Evolutionary conservation across 2,329 filamentous ascomycete species (phyloP), one percentile per base, ranked within the genome.

Genomic region (Colletotrichum sublineola): DNA sequence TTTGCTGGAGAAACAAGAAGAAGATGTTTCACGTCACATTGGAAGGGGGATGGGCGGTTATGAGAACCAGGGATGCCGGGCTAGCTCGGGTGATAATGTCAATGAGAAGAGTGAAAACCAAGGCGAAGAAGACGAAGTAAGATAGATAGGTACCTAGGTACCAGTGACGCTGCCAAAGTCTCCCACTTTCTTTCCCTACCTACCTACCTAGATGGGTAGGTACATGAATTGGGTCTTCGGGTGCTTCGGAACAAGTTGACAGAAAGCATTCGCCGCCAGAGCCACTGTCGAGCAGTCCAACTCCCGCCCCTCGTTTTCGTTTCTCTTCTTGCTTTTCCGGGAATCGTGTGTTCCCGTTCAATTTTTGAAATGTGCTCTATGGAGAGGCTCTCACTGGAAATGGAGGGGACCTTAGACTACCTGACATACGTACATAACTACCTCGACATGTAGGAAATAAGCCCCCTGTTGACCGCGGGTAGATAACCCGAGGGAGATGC

Each of bases 11-110:
- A 66, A 69, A 71, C 63, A 29, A 48, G 44, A 33, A 40, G 62
- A 57, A 44, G 50, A 50, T 64, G 68, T 71, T 71, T 71, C 68
- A 71, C 33, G 63, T 68, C 68, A 68, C 57, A 57, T 71, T 63
- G 9, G 46, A 48, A 29, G 48, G 68, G 36, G 56, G 56, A 71
- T 62, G 50, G 50, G 63, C 50, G 50, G 40, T 68, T 69, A 40
- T 40, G 24, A 65, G 42, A 29, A 53, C 61, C 68, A 68, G 68
- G 68, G 68, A 62, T 68, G 48, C 68, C 29, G n/a, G 56, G 46
- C 46, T 31, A 67, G 61, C 33, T 29, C 15, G 29, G 38, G 33
- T 14, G 33, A 53, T 31, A 20, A 5, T n/a, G 11, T 29, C 8
- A 20, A 29, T 9, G 24, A 52, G 33, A 14, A 38, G 36, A 31